These are phyloP conservation scores for Penicillium dipodomyicola DNA, from an alignment of 495 filamentous ascomycete genomes.

Conservation along the genomic window DNA sequence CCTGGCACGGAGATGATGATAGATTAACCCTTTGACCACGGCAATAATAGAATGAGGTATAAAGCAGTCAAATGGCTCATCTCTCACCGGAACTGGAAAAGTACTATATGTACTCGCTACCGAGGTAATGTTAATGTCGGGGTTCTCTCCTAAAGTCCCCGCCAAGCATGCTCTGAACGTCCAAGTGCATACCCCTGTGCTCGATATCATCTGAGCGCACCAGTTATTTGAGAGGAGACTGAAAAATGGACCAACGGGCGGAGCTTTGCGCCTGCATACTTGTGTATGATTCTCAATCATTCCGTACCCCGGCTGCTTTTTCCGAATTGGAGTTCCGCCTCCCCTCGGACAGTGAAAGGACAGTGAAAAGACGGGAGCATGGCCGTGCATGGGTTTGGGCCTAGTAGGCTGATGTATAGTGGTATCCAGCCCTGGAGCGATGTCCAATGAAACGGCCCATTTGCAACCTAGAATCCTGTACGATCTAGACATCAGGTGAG, in stretches of 20 bases:
- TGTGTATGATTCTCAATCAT: neutral
- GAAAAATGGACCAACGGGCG: neutral
- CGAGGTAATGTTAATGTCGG: neutral
- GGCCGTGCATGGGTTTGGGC: constrained; percentile 14
- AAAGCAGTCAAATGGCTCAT: constrained; percentile 1
- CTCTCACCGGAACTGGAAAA: neutral
- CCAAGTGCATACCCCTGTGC: constrained; percentile 4
- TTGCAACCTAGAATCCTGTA: constrained; percentile 3
- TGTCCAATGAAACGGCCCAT: constrained; percentile 5
- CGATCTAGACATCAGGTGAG: neutral
- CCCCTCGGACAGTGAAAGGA: neutral
- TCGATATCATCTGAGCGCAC: constrained; percentile 3
- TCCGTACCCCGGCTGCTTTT: constrained; percentile 3
- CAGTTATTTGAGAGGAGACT: neutral
- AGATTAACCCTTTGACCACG: neutral
- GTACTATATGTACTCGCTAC: neutral
- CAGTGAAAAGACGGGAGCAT: constrained; percentile 2
- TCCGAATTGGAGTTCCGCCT: neutral
- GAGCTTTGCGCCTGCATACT: neutral
- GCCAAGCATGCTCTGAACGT: constrained; percentile 9
- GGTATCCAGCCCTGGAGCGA: neutral
- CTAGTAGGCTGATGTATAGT: neutral
- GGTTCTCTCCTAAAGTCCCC: neutral
- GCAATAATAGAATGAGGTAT: neutral
- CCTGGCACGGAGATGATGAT: neutral